Conservation (phyloP, 805 yeast genomes). For the Metschnikowia lunata region DNA sequence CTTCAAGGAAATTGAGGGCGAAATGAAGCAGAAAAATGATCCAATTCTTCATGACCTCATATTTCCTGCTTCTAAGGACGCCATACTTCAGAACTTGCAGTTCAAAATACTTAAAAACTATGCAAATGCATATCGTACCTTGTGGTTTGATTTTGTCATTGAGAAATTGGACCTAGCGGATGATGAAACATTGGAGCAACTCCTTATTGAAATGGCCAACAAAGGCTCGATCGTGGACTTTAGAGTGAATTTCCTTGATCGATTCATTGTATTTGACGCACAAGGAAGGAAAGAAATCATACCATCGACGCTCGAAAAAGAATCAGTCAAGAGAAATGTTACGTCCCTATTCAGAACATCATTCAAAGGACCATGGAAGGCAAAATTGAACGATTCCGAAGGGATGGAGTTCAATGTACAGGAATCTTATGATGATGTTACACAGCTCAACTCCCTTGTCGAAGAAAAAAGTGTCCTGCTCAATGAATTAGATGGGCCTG, state of each 20-base stretch:
- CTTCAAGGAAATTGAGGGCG: conserved; percentile 15
- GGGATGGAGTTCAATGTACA: background rate
- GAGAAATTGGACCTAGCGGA: conserved; percentile 17
- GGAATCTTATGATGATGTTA: conserved; percentile 1
- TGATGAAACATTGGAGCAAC: conserved; percentile 24
- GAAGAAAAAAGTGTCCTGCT: background rate
- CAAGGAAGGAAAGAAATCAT: conserved; percentile 7
- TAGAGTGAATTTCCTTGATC: conserved; percentile 28
- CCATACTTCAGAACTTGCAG: conserved; percentile 28
- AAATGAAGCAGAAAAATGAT: conserved; percentile 21
- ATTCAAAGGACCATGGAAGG: conserved; percentile 13
- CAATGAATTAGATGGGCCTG: background rate
- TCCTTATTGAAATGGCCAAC: conserved; percentile 26
- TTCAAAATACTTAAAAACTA: conserved; percentile 28
- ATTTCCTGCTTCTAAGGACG: conserved; percentile 23
- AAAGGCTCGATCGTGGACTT: conserved; percentile 26
- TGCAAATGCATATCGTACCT: conserved; percentile 27
- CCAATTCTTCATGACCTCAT: conserved; percentile 28
- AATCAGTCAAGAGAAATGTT: conserved; percentile 22
- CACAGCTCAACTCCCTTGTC: conserved; percentile 1
- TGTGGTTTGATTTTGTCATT: conserved; percentile 26
- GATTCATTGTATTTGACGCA: conserved; percentile 15
- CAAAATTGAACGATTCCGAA: background rate
- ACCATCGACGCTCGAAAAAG: conserved; percentile 19
- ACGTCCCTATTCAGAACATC: conserved; percentile 8